Percentiles rank a stretch among this genome's conserved stretches.
Evolutionary conservation across 768 basidiomycete species (phyloP).

Genomic region (Lentinula lateritia): DNA sequence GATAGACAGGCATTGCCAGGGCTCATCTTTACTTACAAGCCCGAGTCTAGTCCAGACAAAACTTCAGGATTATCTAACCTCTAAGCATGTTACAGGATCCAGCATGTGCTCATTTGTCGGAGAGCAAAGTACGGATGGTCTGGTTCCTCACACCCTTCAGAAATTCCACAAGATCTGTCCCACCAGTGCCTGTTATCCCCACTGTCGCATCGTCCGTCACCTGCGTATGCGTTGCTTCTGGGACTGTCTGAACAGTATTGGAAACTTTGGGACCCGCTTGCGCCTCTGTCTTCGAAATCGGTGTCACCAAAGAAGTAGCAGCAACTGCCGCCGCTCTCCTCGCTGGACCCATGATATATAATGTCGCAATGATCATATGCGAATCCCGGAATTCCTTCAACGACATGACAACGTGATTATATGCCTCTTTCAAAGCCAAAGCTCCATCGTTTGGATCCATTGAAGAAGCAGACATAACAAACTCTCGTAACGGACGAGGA

Average conservation of each 20-base stretch:
- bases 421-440: constrained; percentile 40
- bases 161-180: constrained; percentile 73
- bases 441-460: constrained; percentile 14
- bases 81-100: too few relatives aligned
- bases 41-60: too few relatives aligned
- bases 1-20: too few relatives aligned
- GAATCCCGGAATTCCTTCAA: constrained; percentile 71
- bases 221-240: not conserved
- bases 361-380: constrained; percentile 69
- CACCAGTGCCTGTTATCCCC: constrained; percentile 69
- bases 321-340: constrained; percentile 20
- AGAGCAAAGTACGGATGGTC: constrained; percentile 41
- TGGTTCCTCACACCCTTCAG: constrained; percentile 67
- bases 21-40: too few relatives aligned
- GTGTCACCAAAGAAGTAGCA: constrained; percentile 12
- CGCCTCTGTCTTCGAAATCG: constrained; percentile 15
- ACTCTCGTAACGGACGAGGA: constrained; percentile 53
- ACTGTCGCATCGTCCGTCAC: constrained; percentile 13
- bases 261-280: not conserved
- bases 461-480: constrained; percentile 30
- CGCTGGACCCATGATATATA: constrained; percentile 76
- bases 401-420: constrained; percentile 58
- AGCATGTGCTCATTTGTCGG: not conserved
- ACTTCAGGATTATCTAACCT: too few relatives aligned
- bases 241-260: not conserved